Conservation (phyloP, 2,329 filamentous ascomycete genomes). For the Lachnellula arida region DNA sequence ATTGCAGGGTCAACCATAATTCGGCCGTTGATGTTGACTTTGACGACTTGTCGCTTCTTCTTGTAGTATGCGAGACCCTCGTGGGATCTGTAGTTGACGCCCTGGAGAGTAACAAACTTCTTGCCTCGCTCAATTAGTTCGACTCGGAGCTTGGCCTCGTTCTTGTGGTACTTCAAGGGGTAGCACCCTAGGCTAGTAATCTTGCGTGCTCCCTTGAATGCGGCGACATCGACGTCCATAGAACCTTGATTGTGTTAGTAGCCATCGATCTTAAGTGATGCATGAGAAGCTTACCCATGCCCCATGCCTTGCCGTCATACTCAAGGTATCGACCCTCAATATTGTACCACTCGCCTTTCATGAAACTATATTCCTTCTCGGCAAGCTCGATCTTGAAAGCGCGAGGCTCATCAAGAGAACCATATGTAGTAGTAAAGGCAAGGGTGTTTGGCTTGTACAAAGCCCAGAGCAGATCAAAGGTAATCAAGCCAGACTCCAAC, state of each 20-base stretch:
- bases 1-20: constrained; percentile 84
- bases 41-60: constrained; percentile 68
- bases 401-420: constrained; percentile 68
- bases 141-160: constrained; percentile 58
- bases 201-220: constrained; percentile 77
- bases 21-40: constrained; percentile 80
- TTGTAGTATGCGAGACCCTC: constrained; percentile 83
- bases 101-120: constrained; percentile 75
- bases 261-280: neutral
- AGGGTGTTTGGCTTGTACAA: constrained; percentile 84
- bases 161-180: constrained; percentile 74
- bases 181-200: constrained; percentile 75
- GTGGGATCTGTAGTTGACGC: constrained; percentile 77
- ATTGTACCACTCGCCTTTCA: constrained; percentile 70
- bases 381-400: constrained; percentile 79
- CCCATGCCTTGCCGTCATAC: constrained; percentile 83
- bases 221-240: constrained; percentile 62
- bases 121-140: constrained; percentile 75
- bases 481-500: constrained; percentile 77
- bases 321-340: constrained; percentile 78
- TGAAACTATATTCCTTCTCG: constrained; percentile 63
- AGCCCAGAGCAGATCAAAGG: constrained; percentile 84
- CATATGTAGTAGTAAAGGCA: constrained; percentile 73
- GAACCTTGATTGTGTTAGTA: constrained; percentile 33
- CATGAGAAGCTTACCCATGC: constrained; percentile 49